Evolutionary conservation across 1,284 basidiomycete species (phyloP).

Genomic region (Ceratobasidium sp.): DNA sequence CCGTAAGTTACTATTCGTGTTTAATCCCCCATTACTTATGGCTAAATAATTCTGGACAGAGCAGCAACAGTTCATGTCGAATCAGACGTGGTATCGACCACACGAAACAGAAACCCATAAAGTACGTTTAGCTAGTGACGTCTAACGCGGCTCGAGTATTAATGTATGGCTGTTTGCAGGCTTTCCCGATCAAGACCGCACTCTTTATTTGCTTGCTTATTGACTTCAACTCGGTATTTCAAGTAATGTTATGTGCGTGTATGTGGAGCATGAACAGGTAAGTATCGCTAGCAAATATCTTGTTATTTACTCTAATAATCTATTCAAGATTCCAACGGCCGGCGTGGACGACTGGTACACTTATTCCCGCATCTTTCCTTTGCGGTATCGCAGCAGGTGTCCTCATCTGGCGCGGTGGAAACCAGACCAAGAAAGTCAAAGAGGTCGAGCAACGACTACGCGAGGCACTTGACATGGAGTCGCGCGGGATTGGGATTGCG

Average conservation of each 20-base stretch:
- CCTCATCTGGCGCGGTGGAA: constrained; percentile 81
- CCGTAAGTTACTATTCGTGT: constrained; percentile 58
- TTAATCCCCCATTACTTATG: background rate
- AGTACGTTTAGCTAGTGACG: constrained; percentile 54
- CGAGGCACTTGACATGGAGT: constrained; percentile 68
- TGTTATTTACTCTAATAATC: background rate
- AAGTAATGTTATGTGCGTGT: constrained; percentile 77
- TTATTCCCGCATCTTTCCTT: constrained; percentile 81
- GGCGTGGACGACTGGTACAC: constrained; percentile 65
- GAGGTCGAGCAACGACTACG: constrained; percentile 77
- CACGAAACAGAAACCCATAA: constrained; percentile 88
- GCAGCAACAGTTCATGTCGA: constrained; percentile 71
- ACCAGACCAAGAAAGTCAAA: constrained; percentile 78
- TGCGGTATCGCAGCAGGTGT: constrained; percentile 84
- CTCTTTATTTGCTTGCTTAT: constrained; percentile 73
- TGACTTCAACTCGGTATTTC: constrained; percentile 85
- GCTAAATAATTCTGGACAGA: constrained; percentile 56
- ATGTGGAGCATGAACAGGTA: constrained; percentile 81
- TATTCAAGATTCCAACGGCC: constrained; percentile 54
- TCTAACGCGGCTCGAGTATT: background rate
- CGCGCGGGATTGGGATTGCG: constrained; percentile 7
- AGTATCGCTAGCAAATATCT: background rate
- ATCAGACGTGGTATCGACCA: constrained; percentile 87
- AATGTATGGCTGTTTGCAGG: constrained; percentile 57
- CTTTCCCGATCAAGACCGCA: constrained; percentile 80